Evolutionary conservation across 306 rosid genomes (phyloP), one percentile per base, ranked within the genome.

Genomic region (Pueraria montana): DNA sequence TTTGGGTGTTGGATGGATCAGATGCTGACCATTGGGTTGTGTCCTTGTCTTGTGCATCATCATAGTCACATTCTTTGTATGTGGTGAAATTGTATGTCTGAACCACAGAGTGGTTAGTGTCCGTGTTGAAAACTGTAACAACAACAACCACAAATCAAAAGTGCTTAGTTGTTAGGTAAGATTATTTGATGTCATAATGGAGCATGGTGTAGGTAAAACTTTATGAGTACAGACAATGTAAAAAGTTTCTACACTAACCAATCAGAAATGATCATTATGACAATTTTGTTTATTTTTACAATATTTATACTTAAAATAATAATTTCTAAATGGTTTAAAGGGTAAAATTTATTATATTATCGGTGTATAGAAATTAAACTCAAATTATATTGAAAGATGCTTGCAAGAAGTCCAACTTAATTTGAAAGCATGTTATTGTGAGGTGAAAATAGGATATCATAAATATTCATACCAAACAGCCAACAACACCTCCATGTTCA

Each of bases 71-170:
- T 21, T 26, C 82, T 72, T 89, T 92, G 92, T 93, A 93, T 6
- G 91, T 93, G 27, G 96, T 95, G 3, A 56, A 65, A 69, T 93
- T 95, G 85, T 84, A 95, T 27, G 99, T 93, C 68, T 91, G 96
- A 46, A 93, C 61, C 5, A 95, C 85, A 0, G 96, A 85, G 88
- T 95, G 99, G 80, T 95, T 95, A 2, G 68, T 93, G 83, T 95
- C 91, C 0, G 98, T 89, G 86, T 93, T 92, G 85, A 95, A 93
- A 86, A 95, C 99, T 95, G 86, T 87, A 89, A 48, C 16, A 10
- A 74, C 67, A 83, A 62, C 10, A 72, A n/a, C 74, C 34, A 55
- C 23, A 27, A 32, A 20, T 40, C 21, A n/a, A 74, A 17, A 26
- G 26, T 16, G 16, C 1, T 66, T 52, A 66, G 12, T 34, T 50